These are phyloP conservation scores for Xerocomus amazonicus DNA, from an alignment of 1,284 basidiomycete species.

Conservation along the genomic window DNA sequence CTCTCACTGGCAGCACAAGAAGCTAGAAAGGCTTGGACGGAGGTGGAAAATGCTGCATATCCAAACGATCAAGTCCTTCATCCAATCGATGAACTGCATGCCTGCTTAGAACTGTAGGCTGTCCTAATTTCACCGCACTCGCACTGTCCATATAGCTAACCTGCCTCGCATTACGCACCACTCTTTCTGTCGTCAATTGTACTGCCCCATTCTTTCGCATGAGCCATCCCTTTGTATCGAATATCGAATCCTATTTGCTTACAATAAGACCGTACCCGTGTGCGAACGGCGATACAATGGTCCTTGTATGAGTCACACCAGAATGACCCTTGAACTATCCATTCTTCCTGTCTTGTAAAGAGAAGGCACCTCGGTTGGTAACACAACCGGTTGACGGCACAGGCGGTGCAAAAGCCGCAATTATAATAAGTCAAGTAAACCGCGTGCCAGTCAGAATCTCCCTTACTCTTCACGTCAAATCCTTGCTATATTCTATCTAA, in stretches of 20 bases:
- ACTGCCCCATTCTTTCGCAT: conserved; percentile 1
- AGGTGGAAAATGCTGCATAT: conserved; percentile 1
- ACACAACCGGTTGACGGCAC: conserved; percentile 7
- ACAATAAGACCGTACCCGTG: conserved; percentile 2
- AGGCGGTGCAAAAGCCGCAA: conserved; percentile 29
- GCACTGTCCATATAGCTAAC: no score
- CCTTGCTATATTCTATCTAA: conserved; percentile 5
- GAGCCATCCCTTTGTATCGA: neutral
- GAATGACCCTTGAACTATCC: no score
- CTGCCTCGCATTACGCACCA: neutral
- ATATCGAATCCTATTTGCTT: conserved; percentile 1
- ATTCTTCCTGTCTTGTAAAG: no score
- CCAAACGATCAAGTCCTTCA: conserved; percentile 3
- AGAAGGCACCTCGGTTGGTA: neutral
- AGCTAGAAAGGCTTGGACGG: no score
- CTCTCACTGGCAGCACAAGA: conserved; percentile 9
- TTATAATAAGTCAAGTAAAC: conserved; percentile 29
- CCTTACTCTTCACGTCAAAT: neutral
- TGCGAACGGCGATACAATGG: no score
- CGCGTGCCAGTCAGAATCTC: neutral
- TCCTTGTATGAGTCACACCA: no score
- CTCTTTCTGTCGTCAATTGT: neutral
- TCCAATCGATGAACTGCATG: conserved; percentile 25
- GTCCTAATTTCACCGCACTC: neutral
- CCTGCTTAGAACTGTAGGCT: conserved; percentile 15